Evolutionary conservation across 2,329 filamentous ascomycete species (phyloP).

Genomic region (Madurella fahalii): DNA sequence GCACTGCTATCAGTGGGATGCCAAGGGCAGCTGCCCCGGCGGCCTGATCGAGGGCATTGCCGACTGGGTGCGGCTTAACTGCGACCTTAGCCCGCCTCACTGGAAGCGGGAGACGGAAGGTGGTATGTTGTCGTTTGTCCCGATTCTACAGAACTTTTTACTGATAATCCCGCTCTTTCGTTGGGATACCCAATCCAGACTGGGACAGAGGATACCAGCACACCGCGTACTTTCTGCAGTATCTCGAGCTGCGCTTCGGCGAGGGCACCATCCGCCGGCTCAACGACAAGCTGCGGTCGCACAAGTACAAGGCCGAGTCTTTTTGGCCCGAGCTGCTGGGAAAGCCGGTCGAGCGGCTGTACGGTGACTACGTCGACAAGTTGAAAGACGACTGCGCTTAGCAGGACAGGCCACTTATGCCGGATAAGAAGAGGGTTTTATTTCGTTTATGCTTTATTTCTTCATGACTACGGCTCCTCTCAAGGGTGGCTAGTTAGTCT

Average conservation of each 20-base stretch:
- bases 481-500: too few species aligned
- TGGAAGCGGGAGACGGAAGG: slow-evolving; percentile 59
- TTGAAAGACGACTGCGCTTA: background rate
- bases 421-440: too few species aligned
- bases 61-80: slow-evolving; percentile 82
- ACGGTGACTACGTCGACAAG: slow-evolving; percentile 61
- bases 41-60: slow-evolving; percentile 89
- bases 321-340: slow-evolving; percentile 70
- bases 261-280: slow-evolving; percentile 56
- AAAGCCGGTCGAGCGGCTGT: slow-evolving; percentile 62
- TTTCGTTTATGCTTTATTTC: too few species aligned
- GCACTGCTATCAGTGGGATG: slow-evolving; percentile 87
- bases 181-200: slow-evolving; percentile 28
- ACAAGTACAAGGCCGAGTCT: slow-evolving; percentile 58
- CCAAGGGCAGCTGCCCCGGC: slow-evolving; percentile 56
- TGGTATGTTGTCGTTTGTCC: slow-evolving; percentile 10
- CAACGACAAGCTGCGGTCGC: slow-evolving; percentile 63
- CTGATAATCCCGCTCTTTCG: background rate
- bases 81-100: slow-evolving; percentile 71
- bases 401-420: background rate
- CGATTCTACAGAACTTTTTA: background rate
- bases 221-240: slow-evolving; percentile 88
- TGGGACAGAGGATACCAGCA: slow-evolving; percentile 91
- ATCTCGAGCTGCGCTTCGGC: slow-evolving; percentile 67
- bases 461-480: too few species aligned